phyloP scores from a whole-genome alignment of 2,329 filamentous ascomycete species.

The Aspergillus amoenus region DNA sequence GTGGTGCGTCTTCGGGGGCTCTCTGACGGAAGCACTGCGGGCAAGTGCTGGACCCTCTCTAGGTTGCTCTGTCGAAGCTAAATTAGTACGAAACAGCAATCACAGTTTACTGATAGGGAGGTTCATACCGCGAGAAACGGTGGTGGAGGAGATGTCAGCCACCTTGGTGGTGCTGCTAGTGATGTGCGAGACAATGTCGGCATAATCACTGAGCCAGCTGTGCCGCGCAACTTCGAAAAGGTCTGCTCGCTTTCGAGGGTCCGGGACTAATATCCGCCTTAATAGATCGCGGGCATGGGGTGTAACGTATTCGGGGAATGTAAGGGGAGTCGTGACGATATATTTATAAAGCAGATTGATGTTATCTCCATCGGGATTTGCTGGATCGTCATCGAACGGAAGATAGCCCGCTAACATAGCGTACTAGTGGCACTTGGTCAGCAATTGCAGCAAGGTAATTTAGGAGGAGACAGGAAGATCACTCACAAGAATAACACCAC shows the following conservation, averaged over 20 bases:
- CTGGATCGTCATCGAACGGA: slow-evolving; percentile 96
- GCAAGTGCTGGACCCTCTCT: slow-evolving; percentile 63
- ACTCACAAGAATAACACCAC: slow-evolving; percentile 93
- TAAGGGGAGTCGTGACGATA: slow-evolving; percentile 93
- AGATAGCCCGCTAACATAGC: slow-evolving; percentile 98
- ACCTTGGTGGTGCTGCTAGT: slow-evolving; percentile 91
- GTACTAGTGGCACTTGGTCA: slow-evolving; percentile 62
- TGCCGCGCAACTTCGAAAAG: slow-evolving; percentile 96
- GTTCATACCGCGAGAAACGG: slow-evolving; percentile 59
- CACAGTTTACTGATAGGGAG: background rate
- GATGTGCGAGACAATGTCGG: slow-evolving; percentile 95
- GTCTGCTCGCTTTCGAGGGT: slow-evolving; percentile 91
- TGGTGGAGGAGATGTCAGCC: slow-evolving; percentile 78
- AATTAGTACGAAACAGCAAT: slow-evolving; percentile 4
- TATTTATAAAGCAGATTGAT: slow-evolving; percentile 99
- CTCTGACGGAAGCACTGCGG: slow-evolving; percentile 90
- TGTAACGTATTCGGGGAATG: slow-evolving; percentile 98
- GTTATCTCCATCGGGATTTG: slow-evolving; percentile 97
- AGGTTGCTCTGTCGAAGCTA: slow-evolving; percentile 45
- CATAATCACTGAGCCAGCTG: slow-evolving; percentile 96
- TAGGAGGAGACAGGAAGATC: background rate
- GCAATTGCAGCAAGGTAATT: background rate
- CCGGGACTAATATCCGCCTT: slow-evolving; percentile 88
- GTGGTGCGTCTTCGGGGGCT: slow-evolving; percentile 68
- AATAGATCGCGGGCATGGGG: slow-evolving; percentile 92